Evolutionary conservation across 73 alveolate genomes (phyloP), one percentile per base, ranked within the genome.

Genomic region (Paramecium sexaurelia): DNA sequence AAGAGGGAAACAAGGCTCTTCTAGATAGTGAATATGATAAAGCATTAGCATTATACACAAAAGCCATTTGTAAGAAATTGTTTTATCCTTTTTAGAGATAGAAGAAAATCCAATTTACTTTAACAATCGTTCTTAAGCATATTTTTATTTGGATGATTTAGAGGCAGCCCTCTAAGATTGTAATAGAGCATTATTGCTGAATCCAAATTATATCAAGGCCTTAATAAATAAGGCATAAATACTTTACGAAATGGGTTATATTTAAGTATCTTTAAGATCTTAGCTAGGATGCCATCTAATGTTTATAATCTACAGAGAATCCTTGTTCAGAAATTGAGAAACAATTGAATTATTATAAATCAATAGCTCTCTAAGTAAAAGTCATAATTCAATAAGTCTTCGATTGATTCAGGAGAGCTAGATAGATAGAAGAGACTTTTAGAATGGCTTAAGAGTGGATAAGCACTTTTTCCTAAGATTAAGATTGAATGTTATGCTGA

Each of bases 1-100:
- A 95, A 27, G 84, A 88, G 82, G 99, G 99, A 20, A 96, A 94
- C 90, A 92, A 93, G 29, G 97, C 98, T 41, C 96, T 97, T 87
- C 87, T 86, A 67, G 96, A 93, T 29, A 92, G 93, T 87, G 95
- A 97, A 93, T 96, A 92, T 75, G 69, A 87, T 17, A 92, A 96
- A 91, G 98, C 99, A 11, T 51, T 95, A 47, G 98, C 95, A 92
- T 29, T 97, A 94, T 95, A 86, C 97, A 7, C 85, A 96, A 67
- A 95, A 97, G 17, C 40, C 29, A 57, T 55, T 40, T 36, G 32
- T 66, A 39, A 61, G 87, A 36, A 36, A 61, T 61, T n/a, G 20
- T 17, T 55, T 35, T 10, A 73, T 29, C 10, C 37, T 61, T 75
- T 92, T 96, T 84, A 95, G 92, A 85, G 68, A 84, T 92, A 11